Conservation (phyloP, 1,139 yeast genomes). For the Chernovozyma aurita region DNA sequence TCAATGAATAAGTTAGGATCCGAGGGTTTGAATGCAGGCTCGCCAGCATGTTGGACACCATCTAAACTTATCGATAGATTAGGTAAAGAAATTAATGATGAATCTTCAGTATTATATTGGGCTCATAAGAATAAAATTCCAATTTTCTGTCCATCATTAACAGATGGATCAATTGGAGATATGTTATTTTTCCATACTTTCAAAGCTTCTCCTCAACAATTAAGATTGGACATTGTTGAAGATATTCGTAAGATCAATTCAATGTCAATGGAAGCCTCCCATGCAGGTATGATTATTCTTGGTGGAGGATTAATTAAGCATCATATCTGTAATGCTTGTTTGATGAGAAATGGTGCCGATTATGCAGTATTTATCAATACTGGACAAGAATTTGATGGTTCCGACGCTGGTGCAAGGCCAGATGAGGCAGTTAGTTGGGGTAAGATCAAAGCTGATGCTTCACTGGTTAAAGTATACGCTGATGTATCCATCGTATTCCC, state of each 20-base stretch:
- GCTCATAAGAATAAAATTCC: constrained; percentile 96
- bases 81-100: constrained; percentile 93
- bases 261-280: constrained; percentile 92
- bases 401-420: constrained; percentile 99
- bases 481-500: constrained; percentile 98
- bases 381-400: constrained; percentile 98
- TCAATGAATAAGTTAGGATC: constrained; percentile 58
- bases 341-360: constrained; percentile 99
- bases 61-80: constrained; percentile 85
- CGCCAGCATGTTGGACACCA: constrained; percentile 77
- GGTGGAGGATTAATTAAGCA: constrained; percentile 98
- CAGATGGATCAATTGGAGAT: constrained; percentile 98
- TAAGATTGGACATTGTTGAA: constrained; percentile 86
- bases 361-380: constrained; percentile 95
- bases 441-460: constrained; percentile 91
- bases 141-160: constrained; percentile 92
- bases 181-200: constrained; percentile 98
- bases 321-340: constrained; percentile 95
- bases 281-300: constrained; percentile 91
- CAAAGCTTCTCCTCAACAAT: constrained; percentile 84
- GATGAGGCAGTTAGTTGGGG: constrained; percentile 99
- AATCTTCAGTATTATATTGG: constrained; percentile 94
- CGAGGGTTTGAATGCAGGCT: constrained; percentile 44
- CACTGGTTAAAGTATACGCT: constrained; percentile 85
- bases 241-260: constrained; percentile 90